These are phyloP conservation scores for Rhodotorula sp. DNA, from an alignment of 1,284 basidiomycete species.

Conservation along the genomic window DNA sequence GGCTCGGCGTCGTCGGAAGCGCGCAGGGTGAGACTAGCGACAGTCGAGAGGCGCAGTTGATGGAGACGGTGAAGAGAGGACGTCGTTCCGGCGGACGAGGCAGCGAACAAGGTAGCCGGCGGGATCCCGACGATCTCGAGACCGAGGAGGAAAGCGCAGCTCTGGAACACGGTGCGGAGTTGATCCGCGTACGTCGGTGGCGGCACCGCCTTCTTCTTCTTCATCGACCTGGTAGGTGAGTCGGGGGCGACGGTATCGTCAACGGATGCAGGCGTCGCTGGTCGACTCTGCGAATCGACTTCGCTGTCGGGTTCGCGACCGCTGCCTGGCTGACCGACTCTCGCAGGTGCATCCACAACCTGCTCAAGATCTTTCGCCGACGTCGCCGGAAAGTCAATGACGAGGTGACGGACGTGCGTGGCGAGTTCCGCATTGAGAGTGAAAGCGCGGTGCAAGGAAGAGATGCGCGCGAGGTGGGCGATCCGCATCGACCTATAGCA, in stretches of 20 bases:
- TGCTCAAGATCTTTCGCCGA: neutral
- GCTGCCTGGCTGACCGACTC: rapidly evolving
- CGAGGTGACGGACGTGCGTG: conserved; percentile 13
- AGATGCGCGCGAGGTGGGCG: conserved; percentile 17
- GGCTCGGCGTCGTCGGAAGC: neutral
- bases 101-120: conserved; percentile 16
- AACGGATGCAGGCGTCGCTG: no score
- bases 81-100: neutral
- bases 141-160: conserved; percentile 23
- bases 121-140: conserved; percentile 25
- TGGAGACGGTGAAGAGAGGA: conserved; percentile 26
- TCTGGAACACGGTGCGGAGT: conserved; percentile 22
- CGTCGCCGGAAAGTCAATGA: conserved; percentile 8
- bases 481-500: conserved; percentile 26
- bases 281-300: neutral
- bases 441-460: conserved; percentile 4
- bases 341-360: neutral
- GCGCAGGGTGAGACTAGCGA: conserved; percentile 17
- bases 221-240: neutral
- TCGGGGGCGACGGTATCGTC: neutral
- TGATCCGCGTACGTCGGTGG: conserved; percentile 1
- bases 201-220: neutral
- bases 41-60: conserved; percentile 21
- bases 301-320: conserved; percentile 13
- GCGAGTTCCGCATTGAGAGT: neutral